Conservation (phyloP, 1,284 basidiomycete species). For the Apiotrichum gracile region DNA sequence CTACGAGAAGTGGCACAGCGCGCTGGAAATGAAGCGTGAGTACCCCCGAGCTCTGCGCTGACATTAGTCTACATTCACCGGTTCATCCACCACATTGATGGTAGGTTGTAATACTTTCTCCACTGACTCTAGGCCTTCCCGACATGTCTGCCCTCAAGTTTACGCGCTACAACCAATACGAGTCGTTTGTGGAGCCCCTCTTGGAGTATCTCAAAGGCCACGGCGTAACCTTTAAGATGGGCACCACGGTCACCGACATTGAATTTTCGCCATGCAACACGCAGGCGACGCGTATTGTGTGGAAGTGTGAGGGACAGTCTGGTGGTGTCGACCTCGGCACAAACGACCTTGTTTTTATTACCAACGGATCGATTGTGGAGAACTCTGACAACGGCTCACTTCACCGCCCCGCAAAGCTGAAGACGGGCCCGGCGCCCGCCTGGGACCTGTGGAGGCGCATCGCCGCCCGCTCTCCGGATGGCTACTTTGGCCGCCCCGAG, state of each 20-base stretch:
- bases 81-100: constrained; percentile 1
- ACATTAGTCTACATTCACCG: neutral
- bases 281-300: neutral
- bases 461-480: neutral
- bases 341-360: constrained; percentile 1
- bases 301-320: neutral
- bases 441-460: constrained; percentile 5
- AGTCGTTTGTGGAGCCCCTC: neutral
- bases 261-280: neutral
- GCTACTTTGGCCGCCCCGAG: neutral
- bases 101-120: neutral
- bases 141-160: neutral
- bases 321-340: neutral
- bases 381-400: constrained; percentile 3
- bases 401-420: neutral
- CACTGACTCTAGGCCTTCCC: neutral
- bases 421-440: neutral
- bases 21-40: constrained; percentile 1
- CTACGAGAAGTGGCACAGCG: neutral
- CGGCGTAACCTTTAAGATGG: neutral
- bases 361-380: neutral
- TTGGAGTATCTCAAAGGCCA: neutral
- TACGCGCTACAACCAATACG: constrained; percentile 3
- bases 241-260: neutral
- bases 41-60: neutral